Base-by-base conservation (phyloP, 1,284 basidiomycete species). In the Austroboletus niveus region DNA sequence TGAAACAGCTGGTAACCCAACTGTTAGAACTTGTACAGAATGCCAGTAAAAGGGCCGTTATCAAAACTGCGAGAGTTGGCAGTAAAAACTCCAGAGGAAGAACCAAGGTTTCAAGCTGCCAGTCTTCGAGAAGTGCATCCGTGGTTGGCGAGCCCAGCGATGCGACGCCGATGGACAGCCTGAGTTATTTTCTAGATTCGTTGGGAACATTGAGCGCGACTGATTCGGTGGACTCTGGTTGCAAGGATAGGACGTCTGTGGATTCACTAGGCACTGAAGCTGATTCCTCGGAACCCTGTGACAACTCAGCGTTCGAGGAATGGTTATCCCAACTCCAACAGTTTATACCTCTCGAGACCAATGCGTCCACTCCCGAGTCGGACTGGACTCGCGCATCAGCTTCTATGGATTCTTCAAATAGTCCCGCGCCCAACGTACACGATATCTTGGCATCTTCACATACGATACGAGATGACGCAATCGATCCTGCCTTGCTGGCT, bases 1-100 rank as follows among this genome's bases (percentile, higher is more conserved):
- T 78, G 6, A 81, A 79, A 54, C 79, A 79, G 58, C 70, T 90
- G 22, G 70, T 87, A 20, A 71, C 73, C 4, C 82, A 89, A 59
- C 72, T 90, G 27, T 71, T 85, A 14, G 71, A 72, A 20, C 68
- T 89, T 8, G 77, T 89, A 49, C 82, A 81, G 59, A 70, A 66
- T 48, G 86, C 86, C 7, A 72, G 76, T 11, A 69, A 71, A 46
- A 81, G 76, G 57, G 82, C 81, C 20, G 75, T 81, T 2, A 68
- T 75, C 30, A 77, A 73, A 46, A 65, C 61, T 30, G 54, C 51
- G 24, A 66, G 51, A 60, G 74, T 71, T 11, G 35, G 41, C 32
- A 35, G 44, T 27, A 55, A 42, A 27, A 1, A 17, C 5, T 36
- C 34, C 17, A 42, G 43, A 32, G 34, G 40, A 41, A 29, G 24